phyloP scores from a whole-genome alignment of 495 filamentous ascomycete genomes.

The Trichocladium uniseriatum region DNA sequence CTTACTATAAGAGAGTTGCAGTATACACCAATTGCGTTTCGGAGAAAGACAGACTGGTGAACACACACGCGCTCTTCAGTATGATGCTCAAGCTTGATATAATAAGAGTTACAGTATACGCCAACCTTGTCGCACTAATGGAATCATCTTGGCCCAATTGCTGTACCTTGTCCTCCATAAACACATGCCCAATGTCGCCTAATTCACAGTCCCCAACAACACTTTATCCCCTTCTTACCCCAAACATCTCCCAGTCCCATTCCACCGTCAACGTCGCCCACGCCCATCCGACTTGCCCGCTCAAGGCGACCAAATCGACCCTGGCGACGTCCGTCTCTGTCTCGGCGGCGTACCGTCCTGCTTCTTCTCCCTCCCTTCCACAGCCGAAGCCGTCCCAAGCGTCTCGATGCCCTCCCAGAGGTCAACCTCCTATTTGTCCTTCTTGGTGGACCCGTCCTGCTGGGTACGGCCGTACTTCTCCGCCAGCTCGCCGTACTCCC shows the following conservation, averaged over 20 bases:
- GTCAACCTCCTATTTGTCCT: conserved; percentile 47
- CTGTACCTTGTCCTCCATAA: too few relatives aligned
- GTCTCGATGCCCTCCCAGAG: conserved; percentile 7
- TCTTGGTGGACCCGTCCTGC: conserved; percentile 51
- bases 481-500: conserved; percentile 75
- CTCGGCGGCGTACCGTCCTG: not conserved
- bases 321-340: not conserved
- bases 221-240: too few relatives aligned
- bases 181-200: too few relatives aligned
- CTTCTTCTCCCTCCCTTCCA: not conserved
- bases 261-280: too few relatives aligned
- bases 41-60: too few relatives aligned
- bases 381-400: not conserved
- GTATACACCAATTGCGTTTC: too few relatives aligned
- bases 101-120: not conserved
- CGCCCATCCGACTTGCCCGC: too few relatives aligned
- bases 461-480: conserved; percentile 60
- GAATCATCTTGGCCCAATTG: too few relatives aligned
- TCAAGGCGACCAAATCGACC: conserved; percentile 1
- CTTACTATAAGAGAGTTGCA: too few relatives aligned
- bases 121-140: not conserved
- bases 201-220: too few relatives aligned
- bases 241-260: too few relatives aligned
- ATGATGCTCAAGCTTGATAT: not conserved
- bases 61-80: not conserved